phyloP scores from a whole-genome alignment of 306 rosid genomes.

The Pachyrhizus erosus region DNA sequence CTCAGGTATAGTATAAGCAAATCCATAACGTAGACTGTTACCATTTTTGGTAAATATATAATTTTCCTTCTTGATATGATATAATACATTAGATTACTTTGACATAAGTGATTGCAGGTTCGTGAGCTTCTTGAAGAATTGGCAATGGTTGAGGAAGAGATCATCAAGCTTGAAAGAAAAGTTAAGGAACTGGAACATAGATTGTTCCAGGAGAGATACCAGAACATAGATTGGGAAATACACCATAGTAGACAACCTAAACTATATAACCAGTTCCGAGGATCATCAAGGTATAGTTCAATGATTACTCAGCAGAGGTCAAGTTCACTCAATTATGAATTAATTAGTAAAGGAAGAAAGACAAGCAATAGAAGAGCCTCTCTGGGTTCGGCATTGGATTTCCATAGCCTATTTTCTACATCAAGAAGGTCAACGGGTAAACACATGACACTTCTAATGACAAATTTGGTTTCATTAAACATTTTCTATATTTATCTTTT shows the following conservation, averaged over 20 bases:
- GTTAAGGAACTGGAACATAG: conserved; percentile 67
- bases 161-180: conserved; percentile 69
- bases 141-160: conserved; percentile 75
- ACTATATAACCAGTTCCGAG: conserved; percentile 43
- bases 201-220: conserved; percentile 62
- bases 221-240: conserved; percentile 56
- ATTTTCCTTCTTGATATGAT: too few relatives aligned
- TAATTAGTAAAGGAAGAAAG: conserved; percentile 42
- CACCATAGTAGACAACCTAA: conserved; percentile 48
- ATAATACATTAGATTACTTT: conserved; percentile 11
- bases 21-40: not conserved
- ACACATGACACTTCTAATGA: not conserved
- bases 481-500: not conserved
- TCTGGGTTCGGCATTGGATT: conserved; percentile 61
- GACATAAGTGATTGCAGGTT: conserved; percentile 52
- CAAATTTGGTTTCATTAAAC: not conserved
- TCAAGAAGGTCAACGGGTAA: conserved; percentile 60
- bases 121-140: conserved; percentile 72
- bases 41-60: too few relatives aligned
- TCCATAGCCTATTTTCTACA: conserved; percentile 57
- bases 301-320: conserved; percentile 45
- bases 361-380: conserved; percentile 56
- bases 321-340: conserved; percentile 60
- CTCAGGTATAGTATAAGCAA: conserved; percentile 54
- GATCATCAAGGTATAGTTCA: conserved; percentile 45